phyloP scores from a whole-genome alignment of 352 stramenopile genomes.

The Pythium aristosporum region DNA sequence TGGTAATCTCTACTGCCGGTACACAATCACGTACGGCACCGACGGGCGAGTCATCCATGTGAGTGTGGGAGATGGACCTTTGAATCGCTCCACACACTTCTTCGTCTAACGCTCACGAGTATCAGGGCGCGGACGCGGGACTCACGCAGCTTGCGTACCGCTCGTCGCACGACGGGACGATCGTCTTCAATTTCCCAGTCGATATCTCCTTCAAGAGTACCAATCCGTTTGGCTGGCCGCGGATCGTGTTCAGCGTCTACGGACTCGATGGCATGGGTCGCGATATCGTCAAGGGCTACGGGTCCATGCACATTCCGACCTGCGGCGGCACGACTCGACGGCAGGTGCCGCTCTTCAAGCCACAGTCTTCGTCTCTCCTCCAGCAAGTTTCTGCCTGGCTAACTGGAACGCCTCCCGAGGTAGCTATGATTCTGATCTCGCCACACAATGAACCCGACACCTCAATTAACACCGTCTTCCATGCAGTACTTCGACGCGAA shows the following conservation, averaged over 20 bases:
- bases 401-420: constrained; percentile 77
- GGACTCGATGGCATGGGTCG: constrained; percentile 89
- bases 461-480: background rate
- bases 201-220: constrained; percentile 96
- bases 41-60: constrained; percentile 93
- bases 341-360: constrained; percentile 86
- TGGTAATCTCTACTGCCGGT: constrained; percentile 92
- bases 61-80: constrained; percentile 2
- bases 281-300: constrained; percentile 92
- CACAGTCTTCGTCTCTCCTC: constrained; percentile 79
- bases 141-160: constrained; percentile 88
- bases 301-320: constrained; percentile 83
- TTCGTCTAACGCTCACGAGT: background rate
- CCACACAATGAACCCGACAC: background rate
- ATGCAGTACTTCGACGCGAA: constrained; percentile 87
- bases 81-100: background rate
- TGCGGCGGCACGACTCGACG: constrained; percentile 52
- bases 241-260: constrained; percentile 88
- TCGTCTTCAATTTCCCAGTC: constrained; percentile 95
- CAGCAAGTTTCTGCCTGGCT: constrained; percentile 90
- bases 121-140: constrained; percentile 70
- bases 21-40: constrained; percentile 88
- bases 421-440: background rate
- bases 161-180: constrained; percentile 46
- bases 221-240: constrained; percentile 94